Evolutionary conservation across 2,329 filamentous ascomycete genomes (phyloP).

Genomic region (Aspergillus melleus): DNA sequence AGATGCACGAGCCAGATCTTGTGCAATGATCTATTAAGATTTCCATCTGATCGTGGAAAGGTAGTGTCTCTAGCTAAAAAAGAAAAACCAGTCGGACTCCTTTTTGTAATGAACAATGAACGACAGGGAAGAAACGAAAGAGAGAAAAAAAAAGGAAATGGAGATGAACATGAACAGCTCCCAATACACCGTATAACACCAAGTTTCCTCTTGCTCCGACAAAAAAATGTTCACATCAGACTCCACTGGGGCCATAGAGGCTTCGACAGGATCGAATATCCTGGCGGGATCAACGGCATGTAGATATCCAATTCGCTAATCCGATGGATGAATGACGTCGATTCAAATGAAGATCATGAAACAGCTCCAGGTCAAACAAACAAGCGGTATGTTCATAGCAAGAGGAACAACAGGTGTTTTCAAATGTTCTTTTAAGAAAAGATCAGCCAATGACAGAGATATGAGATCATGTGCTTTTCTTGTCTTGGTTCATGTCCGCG

Average conservation of each 20-base stretch:
- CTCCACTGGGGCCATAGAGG: not conserved
- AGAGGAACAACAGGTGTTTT: not conserved
- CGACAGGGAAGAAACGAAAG: not conserved
- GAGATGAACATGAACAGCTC: not conserved
- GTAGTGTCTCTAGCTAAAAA: not conserved
- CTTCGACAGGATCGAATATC: not conserved
- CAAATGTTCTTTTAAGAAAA: not conserved
- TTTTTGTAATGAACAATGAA: not conserved
- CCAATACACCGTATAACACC: not conserved
- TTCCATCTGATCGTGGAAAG: not conserved
- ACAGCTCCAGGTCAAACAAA: not conserved
- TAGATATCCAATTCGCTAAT: not conserved
- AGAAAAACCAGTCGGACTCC: not conserved
- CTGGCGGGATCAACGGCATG: not conserved
- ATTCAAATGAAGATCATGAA: not conserved
- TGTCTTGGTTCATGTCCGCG: conserved; percentile 37
- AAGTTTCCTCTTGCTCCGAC: not conserved
- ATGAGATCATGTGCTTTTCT: conserved; percentile 6
- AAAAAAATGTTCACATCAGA: not conserved
- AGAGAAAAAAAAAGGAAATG: not conserved
- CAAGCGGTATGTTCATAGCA: not conserved
- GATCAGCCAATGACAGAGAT: not conserved
- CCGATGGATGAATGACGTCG: not conserved
- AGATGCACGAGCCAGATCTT: not conserved
- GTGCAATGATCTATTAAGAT: not conserved